Evolutionary conservation across 495 filamentous ascomycete species (phyloP), one percentile per base, ranked within the genome.

Genomic region (Penicillium verhagenii): DNA sequence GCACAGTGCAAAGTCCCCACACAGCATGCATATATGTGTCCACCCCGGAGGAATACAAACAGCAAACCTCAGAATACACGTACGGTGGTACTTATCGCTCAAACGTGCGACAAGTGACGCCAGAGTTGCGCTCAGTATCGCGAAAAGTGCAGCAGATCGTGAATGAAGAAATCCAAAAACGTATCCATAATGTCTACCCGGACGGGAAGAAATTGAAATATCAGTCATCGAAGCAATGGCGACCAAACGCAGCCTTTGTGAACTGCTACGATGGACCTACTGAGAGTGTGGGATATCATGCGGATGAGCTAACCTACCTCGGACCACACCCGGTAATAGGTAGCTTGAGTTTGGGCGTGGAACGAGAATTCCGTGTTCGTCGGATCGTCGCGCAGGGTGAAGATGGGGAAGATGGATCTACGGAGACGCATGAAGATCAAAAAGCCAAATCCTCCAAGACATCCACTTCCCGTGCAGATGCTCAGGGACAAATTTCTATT

Each of bases 291-390:
- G 93, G 94, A 18, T 98, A 88, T 70, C 94, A 98, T 63, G 82
- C 87, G 11, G 94, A 98, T 59, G 89, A 96, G 54, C 73, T 96
- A 9, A 97, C 94, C 3, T 98, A 97, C 70, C 79, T 97, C 4
- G 94, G 94, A 0, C 94, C 94, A 1, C 82, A 85, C 46, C 80
- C 94, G 14, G 75, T 94, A 4, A 98, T 98, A 50, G 94, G 92
- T 5, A 94, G 90, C 38, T 69, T 98, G 2, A 95, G 89, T 54
- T 77, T 98, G 3, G 94, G 94, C 6, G 94, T 96, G 3, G 82
- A 88, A 21, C 76, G 94, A 21, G 92, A 97, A 73, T 97, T 98
- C 64, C 87, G 94, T 19, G 85, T 98, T 2, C 82, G 92, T 3
- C 79, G 85, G 23, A 79, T 93, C 24, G 68, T 90, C 14, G 79